A percentile compares a stretch with the other conserved stretches of the same genome.
Evolutionary conservation across 148 eudicot species (phyloP).

Genomic region (Camellia lanceoleosa): DNA sequence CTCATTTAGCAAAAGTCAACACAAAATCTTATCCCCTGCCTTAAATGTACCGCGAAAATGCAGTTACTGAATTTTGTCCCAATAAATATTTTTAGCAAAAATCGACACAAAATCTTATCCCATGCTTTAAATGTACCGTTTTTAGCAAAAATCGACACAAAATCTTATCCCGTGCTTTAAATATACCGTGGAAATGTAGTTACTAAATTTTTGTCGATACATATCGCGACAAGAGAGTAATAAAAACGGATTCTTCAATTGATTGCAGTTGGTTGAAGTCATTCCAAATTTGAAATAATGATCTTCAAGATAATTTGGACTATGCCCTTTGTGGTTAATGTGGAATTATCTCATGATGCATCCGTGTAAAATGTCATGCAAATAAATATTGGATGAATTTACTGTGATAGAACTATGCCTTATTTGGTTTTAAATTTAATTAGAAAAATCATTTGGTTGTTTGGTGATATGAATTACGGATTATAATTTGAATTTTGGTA

Average conservation of each 20-base stretch:
- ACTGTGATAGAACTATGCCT: background rate
- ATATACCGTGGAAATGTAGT: background rate
- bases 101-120: background rate
- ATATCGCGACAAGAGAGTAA: background rate
- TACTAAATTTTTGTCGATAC: background rate
- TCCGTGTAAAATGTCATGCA: background rate
- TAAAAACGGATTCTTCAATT: background rate
- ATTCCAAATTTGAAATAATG: background rate
- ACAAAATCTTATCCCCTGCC: background rate
- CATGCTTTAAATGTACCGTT: background rate
- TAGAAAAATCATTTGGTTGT: background rate
- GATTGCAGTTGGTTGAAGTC: background rate
- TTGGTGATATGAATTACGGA: background rate
- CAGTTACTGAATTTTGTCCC: conserved; percentile 3
- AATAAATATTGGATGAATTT: background rate
- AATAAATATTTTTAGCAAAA: too few relatives aligned
- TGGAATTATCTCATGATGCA: background rate
- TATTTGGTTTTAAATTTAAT: background rate
- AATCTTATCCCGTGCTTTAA: background rate
- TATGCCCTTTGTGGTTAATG: background rate
- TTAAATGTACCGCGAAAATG: background rate
- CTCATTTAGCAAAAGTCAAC: background rate
- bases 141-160: background rate
- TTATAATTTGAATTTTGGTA: conserved; percentile 2
- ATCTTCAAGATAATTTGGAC: background rate